Evolutionary conservation across 2,329 filamentous ascomycete species (phyloP), one percentile per base, ranked within the genome.

Genomic region (Neonectria magnoliae): DNA sequence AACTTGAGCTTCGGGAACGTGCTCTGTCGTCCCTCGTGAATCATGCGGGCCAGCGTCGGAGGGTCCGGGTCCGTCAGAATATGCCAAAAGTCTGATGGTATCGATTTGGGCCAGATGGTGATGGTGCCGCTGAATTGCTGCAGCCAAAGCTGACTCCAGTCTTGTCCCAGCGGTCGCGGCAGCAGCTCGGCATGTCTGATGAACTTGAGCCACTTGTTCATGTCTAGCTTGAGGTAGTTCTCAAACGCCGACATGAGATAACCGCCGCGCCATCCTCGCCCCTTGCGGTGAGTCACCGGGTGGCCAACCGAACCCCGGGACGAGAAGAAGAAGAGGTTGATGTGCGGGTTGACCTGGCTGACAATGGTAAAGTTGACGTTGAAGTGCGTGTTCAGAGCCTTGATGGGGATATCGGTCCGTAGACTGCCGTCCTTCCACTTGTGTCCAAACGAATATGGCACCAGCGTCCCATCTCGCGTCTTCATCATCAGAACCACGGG

Each of bases 341-440:
- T 95, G 78, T 99, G 96, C 2, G 96, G 96, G 78, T 99, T 99
- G 53, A 98, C 95, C 81, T 94, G 88, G 71, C 85, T 87, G 72
- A 90, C 96, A 68, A 99, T 94, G 68, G 93, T 95, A 79, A 98
- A 99, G 77, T 97, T 98, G 78, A 98, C 96, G 78, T 98, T 98
- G 84, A 99, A 99, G 76, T 98, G 93, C 1, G 97, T 85, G 77
- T 99, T 98, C 56, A 99, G 85, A 2, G 94, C 92, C 79, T 95
- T 96, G 75, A 99, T 88, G 0, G 96, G 96, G 29, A 99, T 98
- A 75, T 99, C 96, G 1, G 96, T 99, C 41, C 96, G 88, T 59
- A 99, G 82, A 71, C 92, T 96, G 57, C 96, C 96, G 77, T 99
- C 96, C 80, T 99, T 99, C 96, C 96, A 99, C 81, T 98, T 98